These are phyloP conservation scores for Phellopilus nigrolimitatus DNA, from an alignment of 1,284 basidiomycete genomes.

Conservation along the genomic window DNA sequence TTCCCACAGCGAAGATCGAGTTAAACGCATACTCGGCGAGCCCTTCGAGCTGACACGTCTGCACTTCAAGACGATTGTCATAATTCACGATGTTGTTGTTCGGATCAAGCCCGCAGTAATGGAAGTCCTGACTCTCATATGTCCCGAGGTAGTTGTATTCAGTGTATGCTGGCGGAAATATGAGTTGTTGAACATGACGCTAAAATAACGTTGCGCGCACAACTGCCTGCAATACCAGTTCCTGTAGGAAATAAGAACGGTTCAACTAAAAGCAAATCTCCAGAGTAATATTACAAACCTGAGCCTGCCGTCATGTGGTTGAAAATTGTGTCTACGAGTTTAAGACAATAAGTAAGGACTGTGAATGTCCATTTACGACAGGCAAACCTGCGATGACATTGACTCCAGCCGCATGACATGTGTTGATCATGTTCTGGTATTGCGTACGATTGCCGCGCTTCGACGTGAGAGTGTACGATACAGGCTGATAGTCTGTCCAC, in stretches of 20 bases:
- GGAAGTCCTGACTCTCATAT: constrained; percentile 44
- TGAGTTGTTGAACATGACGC: constrained; percentile 20
- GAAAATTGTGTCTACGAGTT: constrained; percentile 56
- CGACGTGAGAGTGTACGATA: constrained; percentile 55
- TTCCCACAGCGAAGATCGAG: too few relatives aligned
- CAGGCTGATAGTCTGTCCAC: constrained; percentile 71
- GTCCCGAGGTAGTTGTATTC: constrained; percentile 39
- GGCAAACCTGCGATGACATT: constrained; percentile 51
- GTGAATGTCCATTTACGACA: constrained; percentile 13
- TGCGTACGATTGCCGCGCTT: constrained; percentile 53
- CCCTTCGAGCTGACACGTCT: constrained; percentile 53
- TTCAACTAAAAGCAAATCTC: too few relatives aligned
- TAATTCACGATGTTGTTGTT: constrained; percentile 55
- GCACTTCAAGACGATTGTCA: constrained; percentile 46
- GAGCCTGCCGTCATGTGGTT: constrained; percentile 56
- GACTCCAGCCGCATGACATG: constrained; percentile 59
- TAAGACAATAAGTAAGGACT: too few relatives aligned
- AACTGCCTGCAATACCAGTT: constrained; percentile 43
- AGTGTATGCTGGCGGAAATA: constrained; percentile 36
- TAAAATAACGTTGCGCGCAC: constrained; percentile 15
- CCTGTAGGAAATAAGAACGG: constrained; percentile 28
- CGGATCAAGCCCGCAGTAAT: constrained; percentile 54
- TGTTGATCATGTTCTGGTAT: constrained; percentile 50
- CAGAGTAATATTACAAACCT: constrained; percentile 12
- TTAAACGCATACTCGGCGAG: constrained; percentile 61